Evolutionary conservation across 352 stramenopile species (phyloP), one percentile per base, ranked within the genome.

Genomic region (Pythium periplocum): DNA sequence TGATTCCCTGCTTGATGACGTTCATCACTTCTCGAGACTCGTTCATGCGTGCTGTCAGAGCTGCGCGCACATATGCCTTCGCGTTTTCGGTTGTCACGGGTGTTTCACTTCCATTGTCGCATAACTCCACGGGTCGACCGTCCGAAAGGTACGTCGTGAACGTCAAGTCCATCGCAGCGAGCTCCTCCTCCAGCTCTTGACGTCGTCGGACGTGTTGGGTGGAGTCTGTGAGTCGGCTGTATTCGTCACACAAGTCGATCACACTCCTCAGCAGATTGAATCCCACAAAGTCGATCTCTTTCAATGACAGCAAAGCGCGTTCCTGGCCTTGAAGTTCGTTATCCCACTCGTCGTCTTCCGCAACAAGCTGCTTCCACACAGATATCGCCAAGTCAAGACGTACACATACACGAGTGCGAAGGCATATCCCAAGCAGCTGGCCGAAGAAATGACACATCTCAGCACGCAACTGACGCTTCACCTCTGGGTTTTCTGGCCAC

Each of bases 371-470:
- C 52, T 92, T 86, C 80, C 82, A 95, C 11, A 90, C 76, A 0
- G 66, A 75, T 40, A 75, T 75, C 1, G 78, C 76, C 4, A 95
- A 59, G 47, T 91, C 80, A 1, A 95, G 66, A 9, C 80, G 78
- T 12, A 93, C 66, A 26, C 83, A 87, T 1, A 96, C 83, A 1
- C 77, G 64, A 43, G 78, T 96, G 6, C 89, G 77, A 6, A 97
- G 64, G 43, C 86, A 89, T 35, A 90, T 89, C 1, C 87, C 90
- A 7, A 97, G 71, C 61, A 97, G 84, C 58, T 97, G 81, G 1
- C 90, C 90, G 9, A 97, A 52, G 46, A 97, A 97, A 40, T 79
- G 69, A 43, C 91, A 94, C 78, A 96, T 94, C 47, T 96, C 84
- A 12, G 71, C 62, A 34, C 87, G 73, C 1, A 96, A 53, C 40